Evolutionary conservation across 805 yeast species (phyloP).

Genomic region (Brettanomyces anomalus): DNA sequence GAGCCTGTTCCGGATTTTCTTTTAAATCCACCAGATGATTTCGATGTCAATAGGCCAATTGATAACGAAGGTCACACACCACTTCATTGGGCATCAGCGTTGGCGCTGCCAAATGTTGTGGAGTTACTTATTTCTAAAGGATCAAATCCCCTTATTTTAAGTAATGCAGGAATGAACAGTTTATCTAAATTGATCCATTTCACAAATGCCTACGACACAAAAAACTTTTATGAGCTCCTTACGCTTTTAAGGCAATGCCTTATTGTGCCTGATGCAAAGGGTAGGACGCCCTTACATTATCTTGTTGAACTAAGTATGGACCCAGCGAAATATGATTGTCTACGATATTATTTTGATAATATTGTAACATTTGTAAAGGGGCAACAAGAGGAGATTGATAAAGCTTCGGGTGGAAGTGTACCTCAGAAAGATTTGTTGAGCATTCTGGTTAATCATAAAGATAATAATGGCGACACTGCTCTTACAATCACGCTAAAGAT

Average conservation of each 20-base stretch:
- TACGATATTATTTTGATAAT: conserved; percentile 43
- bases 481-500: conserved; percentile 65
- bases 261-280: conserved; percentile 62
- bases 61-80: conserved; percentile 79
- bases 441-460: conserved; percentile 65
- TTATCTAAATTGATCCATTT: conserved; percentile 61
- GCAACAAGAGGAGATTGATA: conserved; percentile 25
- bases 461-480: conserved; percentile 77
- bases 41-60: conserved; percentile 56
- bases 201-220: conserved; percentile 61
- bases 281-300: conserved; percentile 69
- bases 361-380: conserved; percentile 20
- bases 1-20: conserved; percentile 30
- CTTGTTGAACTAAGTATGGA: conserved; percentile 39
- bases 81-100: conserved; percentile 79
- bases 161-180: conserved; percentile 57
- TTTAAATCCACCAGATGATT: conserved; percentile 49
- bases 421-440: conserved; percentile 37
- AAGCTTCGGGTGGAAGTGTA: conserved; percentile 7
- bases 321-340: conserved; percentile 38
- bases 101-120: conserved; percentile 57
- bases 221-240: conserved; percentile 48
- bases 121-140: conserved; percentile 47
- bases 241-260: conserved; percentile 57
- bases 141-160: conserved; percentile 48